Evolutionary conservation across 495 filamentous ascomycete species (phyloP), one percentile per base, ranked within the genome.

Genomic region (Penicillium subrubescens): DNA sequence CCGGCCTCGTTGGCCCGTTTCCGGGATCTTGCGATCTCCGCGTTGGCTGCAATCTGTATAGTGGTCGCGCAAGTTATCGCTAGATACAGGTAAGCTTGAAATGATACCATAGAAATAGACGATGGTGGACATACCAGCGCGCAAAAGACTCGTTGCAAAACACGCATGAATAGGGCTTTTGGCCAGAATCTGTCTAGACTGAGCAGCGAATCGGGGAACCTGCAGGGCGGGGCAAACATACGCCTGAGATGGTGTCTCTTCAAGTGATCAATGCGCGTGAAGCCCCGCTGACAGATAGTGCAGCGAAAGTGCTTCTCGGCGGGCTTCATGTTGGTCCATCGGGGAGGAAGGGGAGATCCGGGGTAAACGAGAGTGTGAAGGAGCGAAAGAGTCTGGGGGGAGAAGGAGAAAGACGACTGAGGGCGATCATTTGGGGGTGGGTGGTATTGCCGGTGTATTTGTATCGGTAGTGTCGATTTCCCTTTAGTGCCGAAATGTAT

Each of bases 191-290:
- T 82, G 70, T 46, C 17, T 51, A 55, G 62, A 33, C 31, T 77
- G 35, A 72, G 72, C 53, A 41, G 51, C 50, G 43, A 60, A 57
- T 60, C 25, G 46, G 29, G 57, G 58, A 51, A 69, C 23, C 52
- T 57, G 57, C 59, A 65, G 44, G 34, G 57, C 53, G 44, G 57
- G 62, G 54, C 52, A 75, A 75, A 74, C 79, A 57, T 77, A 82
- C 80, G 80, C 31, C 80, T 76, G 17, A 82, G 67, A 65, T 82
- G 78, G 62, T 82, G 80, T 60, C 80, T 70, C 63, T 82, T 82
- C 39, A 82, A 70, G 67, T 82, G 80, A 67, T 82, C 80, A 72
- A 81, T 79, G 63, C 80, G 79, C 29, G 80, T 81, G 70, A 82
- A 82, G 56, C 73, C 75, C 61, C 80, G 79, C 74, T 80, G 77